Percentiles rank a stretch among this genome's conserved stretches.
Conservation (phyloP, 83 land plant genomes). For the Picea engelmannii region DNA sequence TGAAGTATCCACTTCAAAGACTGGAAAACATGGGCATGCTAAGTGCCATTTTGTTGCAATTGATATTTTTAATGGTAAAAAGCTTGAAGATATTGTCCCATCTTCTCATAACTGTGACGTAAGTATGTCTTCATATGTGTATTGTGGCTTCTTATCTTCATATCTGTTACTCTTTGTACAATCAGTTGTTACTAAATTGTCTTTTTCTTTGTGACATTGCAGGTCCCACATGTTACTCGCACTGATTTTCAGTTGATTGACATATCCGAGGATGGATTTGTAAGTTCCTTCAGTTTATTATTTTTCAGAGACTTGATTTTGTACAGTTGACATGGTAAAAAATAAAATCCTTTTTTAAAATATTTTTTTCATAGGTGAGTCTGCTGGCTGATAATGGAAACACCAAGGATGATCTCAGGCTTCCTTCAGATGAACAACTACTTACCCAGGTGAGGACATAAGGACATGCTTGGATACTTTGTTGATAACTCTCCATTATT, state of each 20-base stretch:
- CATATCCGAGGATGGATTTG: slow-evolving; percentile 95
- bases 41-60: slow-evolving; percentile 74
- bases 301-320: no score
- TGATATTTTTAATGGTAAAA: slow-evolving; percentile 63
- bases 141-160: no score
- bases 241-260: slow-evolving; percentile 91
- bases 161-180: no score
- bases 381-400: slow-evolving; percentile 80
- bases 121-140: background rate
- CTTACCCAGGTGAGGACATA: slow-evolving; percentile 51
- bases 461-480: no score
- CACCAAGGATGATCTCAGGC: slow-evolving; percentile 89
- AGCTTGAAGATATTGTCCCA: slow-evolving; percentile 71
- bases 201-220: slow-evolving; percentile 1
- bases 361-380: slow-evolving; percentile 47
- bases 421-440: slow-evolving; percentile 80
- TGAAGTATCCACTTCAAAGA: slow-evolving; percentile 69
- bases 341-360: no score
- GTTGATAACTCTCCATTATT: no score
- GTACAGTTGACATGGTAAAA: no score
- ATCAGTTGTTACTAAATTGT: background rate
- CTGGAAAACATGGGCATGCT: slow-evolving; percentile 81
- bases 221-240: slow-evolving; percentile 91
- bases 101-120: slow-evolving; percentile 79
- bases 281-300: slow-evolving; percentile 26